phyloP scores from a whole-genome alignment of 2,329 filamentous ascomycete species.

The Venturia nashicola region DNA sequence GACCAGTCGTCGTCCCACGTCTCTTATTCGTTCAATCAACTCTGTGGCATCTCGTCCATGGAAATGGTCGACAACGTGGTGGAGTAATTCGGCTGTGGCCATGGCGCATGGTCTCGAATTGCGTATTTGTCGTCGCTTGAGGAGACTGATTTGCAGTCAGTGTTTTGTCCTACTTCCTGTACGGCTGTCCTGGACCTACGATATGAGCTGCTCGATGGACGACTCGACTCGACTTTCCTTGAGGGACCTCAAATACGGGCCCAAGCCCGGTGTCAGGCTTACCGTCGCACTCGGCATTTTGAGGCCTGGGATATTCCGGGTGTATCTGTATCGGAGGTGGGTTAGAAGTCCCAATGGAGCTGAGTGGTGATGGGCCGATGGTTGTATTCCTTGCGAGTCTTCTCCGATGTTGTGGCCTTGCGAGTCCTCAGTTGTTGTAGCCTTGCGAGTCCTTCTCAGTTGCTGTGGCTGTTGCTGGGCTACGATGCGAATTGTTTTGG shows the following conservation, averaged over 20 bases:
- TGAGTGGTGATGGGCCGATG: neutral
- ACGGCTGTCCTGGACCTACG: slow-evolving; percentile 41
- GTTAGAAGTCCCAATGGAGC: neutral
- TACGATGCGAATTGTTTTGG: neutral
- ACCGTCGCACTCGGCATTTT: slow-evolving; percentile 46
- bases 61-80: slow-evolving; percentile 72
- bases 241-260: slow-evolving; percentile 66
- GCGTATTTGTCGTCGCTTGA: slow-evolving; percentile 83
- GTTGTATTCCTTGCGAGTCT: too few relatives aligned
- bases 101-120: slow-evolving; percentile 82
- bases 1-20: slow-evolving; percentile 64
- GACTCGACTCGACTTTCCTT: slow-evolving; percentile 65
- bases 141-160: slow-evolving; percentile 43
- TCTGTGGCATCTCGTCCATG: slow-evolving; percentile 66
- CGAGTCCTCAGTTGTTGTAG: too few relatives aligned
- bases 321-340: neutral
- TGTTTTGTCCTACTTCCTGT: slow-evolving; percentile 7
- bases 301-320: neutral
- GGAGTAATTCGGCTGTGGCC: slow-evolving; percentile 78
- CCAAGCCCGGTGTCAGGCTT: slow-evolving; percentile 58
- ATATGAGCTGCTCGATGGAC: slow-evolving; percentile 72
- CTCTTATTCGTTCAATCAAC: slow-evolving; percentile 68
- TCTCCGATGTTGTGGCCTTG: too few relatives aligned
- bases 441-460: too few relatives aligned
- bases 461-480: neutral